Percentiles rank a stretch among this genome's conserved stretches.
These are phyloP conservation scores for Cercis canadensis DNA, from an alignment of 306 rosid genomes.

Conservation along the genomic window DNA sequence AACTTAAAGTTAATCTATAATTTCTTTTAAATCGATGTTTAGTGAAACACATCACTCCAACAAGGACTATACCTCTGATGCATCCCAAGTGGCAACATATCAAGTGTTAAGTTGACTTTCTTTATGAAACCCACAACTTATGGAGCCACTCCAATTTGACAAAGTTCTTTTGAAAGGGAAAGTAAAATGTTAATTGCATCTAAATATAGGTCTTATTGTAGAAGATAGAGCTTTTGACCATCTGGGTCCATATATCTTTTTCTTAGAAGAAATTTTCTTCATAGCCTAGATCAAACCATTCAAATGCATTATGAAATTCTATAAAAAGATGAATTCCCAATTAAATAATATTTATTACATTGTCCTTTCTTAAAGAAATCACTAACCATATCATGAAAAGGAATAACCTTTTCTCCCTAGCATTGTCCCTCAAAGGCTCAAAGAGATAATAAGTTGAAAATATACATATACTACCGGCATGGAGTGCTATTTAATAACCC, in stretches of 20 bases:
- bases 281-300: too few species aligned
- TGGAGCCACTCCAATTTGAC: constrained; percentile 39
- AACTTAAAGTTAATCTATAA: constrained; percentile 21
- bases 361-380: too few species aligned
- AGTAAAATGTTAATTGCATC: background rate
- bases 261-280: background rate
- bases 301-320: too few species aligned
- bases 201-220: constrained; percentile 22
- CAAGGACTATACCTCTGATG: constrained; percentile 25
- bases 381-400: too few species aligned
- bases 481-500: too few species aligned
- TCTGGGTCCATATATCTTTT: background rate
- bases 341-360: too few species aligned
- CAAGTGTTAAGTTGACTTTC: constrained; percentile 39
- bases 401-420: too few species aligned
- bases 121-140: constrained; percentile 34
- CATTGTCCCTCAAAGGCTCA: too few species aligned
- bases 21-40: constrained; percentile 8
- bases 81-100: constrained; percentile 43
- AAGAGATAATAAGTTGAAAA: too few species aligned
- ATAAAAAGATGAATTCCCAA: too few species aligned
- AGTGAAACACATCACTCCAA: constrained; percentile 29
- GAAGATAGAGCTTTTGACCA: background rate
- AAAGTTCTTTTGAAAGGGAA: constrained; percentile 14
- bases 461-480: too few species aligned